Evolutionary conservation across 2,329 filamentous ascomycete species (phyloP).

Genomic region (Microcyclosporella mali): DNA sequence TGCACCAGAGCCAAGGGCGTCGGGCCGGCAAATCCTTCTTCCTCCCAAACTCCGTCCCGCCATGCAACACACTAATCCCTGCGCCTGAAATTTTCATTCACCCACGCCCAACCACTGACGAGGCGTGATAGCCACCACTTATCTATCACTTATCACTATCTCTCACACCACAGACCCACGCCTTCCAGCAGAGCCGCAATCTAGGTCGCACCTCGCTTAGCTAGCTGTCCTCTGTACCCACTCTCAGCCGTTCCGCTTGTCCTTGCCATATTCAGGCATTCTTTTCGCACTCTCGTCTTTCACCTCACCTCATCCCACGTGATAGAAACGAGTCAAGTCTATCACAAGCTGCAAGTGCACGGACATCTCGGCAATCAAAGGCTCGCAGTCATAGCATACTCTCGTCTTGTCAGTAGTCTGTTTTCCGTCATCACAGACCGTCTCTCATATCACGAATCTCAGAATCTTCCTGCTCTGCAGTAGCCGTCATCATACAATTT

Average conservation of each 20-base stretch:
- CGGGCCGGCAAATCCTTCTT: not conserved
- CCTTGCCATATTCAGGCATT: slow-evolving; percentile 3
- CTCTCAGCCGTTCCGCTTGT: slow-evolving; percentile 6
- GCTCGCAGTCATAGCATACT: not conserved
- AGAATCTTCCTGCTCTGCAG: too few relatives aligned
- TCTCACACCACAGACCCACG: slow-evolving; percentile 7
- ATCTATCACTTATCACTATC: slow-evolving; percentile 9
- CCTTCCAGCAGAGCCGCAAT: not conserved
- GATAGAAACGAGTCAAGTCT: not conserved
- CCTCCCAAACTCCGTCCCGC: slow-evolving; percentile 2
- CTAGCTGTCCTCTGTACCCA: too few relatives aligned
- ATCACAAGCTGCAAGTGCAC: too few relatives aligned
- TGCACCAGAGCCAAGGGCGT: not conserved
- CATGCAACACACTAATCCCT: slow-evolving; percentile 8
- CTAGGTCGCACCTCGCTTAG: too few relatives aligned
- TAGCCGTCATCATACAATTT: not conserved
- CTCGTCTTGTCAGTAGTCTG: not conserved
- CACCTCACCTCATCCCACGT: slow-evolving; percentile 4
- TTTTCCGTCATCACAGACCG: too few relatives aligned
- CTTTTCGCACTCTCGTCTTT: not conserved
- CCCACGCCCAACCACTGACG: too few relatives aligned
- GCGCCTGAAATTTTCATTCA: slow-evolving; percentile 6
- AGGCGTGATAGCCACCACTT: not conserved
- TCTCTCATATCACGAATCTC: too few relatives aligned
- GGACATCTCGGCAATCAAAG: too few relatives aligned